Conservation (phyloP, 192 early-diverging fungal species). For the Anaeromyces robustus region DNA sequence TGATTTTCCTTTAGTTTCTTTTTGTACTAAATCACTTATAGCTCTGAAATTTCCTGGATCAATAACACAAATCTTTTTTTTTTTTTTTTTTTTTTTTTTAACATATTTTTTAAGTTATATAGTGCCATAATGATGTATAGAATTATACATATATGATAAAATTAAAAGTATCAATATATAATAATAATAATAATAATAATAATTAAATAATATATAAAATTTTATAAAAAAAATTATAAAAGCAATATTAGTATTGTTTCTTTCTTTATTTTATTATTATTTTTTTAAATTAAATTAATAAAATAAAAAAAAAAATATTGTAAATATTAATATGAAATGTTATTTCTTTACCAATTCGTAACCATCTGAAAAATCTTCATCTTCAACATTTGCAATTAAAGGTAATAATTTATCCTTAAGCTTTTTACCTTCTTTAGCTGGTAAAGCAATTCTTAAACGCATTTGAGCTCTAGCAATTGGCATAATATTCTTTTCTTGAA, state of each 20-base stretch:
- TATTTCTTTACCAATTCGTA: constrained; percentile 62
- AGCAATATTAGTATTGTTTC: no score
- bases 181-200: no score
- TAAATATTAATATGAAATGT: not conserved
- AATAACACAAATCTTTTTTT: constrained; percentile 51
- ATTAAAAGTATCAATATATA: not conserved
- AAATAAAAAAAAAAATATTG: no score
- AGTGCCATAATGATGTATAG: no score
- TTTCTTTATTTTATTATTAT: no score
- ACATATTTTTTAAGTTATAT: no score
- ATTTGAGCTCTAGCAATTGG: constrained; percentile 92
- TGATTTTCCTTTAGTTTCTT: constrained; percentile 74
- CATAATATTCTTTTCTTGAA: constrained; percentile 76
- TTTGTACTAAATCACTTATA: constrained; percentile 68
- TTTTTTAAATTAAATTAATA: no score
- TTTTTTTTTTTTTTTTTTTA: no score
- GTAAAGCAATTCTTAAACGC: constrained; percentile 63
- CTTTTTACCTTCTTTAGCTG: constrained; percentile 78
- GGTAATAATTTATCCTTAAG: constrained; percentile 55
- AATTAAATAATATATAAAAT: no score
- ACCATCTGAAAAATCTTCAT: constrained; percentile 63
- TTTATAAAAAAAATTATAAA: no score
- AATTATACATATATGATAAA: no score
- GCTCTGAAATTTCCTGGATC: constrained; percentile 85
- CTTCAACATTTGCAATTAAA: constrained; percentile 48